Conservation (phyloP, 2,329 filamentous ascomycete genomes). For the Neocucurbitaria cava region DNA sequence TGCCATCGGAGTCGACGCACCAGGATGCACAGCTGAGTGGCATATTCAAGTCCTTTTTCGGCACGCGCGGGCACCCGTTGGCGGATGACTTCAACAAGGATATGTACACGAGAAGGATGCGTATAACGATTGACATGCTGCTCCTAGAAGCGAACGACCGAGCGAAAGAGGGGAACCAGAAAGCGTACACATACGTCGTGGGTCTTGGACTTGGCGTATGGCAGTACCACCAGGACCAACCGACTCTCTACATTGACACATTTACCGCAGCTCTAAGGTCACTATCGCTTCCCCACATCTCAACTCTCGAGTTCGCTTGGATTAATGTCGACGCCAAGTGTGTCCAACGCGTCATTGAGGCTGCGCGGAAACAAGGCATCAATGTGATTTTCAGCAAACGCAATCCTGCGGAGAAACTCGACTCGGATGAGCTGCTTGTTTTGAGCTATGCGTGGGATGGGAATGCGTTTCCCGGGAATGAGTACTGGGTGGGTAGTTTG, state of each 20-base stretch:
- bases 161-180: constrained; percentile 4
- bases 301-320: constrained; percentile 12
- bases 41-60: constrained; percentile 4
- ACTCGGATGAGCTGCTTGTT: constrained; percentile 9
- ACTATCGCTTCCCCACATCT: constrained; percentile 5
- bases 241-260: constrained; percentile 8
- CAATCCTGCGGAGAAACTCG: constrained; percentile 11
- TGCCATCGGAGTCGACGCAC: background rate
- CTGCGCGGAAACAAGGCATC: constrained; percentile 6
- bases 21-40: constrained; percentile 1
- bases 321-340: background rate
- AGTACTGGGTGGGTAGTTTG: constrained; percentile 12
- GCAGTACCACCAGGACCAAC: constrained; percentile 1
- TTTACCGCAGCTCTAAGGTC: constrained; percentile 2
- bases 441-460: constrained; percentile 16
- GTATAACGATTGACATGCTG: constrained; percentile 8
- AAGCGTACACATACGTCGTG: constrained; percentile 8
- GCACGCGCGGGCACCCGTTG: no score
- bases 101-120: constrained; percentile 9
- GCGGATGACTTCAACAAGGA: constrained; percentile 1
- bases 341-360: background rate
- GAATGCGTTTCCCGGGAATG: constrained; percentile 13
- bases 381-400: constrained; percentile 11
- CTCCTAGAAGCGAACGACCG: constrained; percentile 10
- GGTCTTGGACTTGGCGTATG: constrained; percentile 11